phyloP scores from a whole-genome alignment of 2,329 filamentous ascomycete genomes.

The Dactylonectria estremocensis region DNA sequence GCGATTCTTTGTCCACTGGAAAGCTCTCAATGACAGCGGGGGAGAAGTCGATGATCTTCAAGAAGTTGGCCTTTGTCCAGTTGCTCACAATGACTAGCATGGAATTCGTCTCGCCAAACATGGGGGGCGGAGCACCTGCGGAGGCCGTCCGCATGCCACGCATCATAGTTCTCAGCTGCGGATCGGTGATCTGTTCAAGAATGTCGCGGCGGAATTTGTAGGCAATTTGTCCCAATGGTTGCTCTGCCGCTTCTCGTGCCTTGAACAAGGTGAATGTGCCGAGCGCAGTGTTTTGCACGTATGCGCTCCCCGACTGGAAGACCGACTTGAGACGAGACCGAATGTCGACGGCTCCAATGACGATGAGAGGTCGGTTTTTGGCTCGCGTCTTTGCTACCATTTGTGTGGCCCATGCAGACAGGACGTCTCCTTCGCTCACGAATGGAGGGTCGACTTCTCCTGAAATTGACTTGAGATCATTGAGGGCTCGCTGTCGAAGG shows the following conservation, averaged over 20 bases:
- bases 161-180: constrained; percentile 10
- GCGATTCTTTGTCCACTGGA: background rate
- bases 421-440: constrained; percentile 23
- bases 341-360: constrained; percentile 14
- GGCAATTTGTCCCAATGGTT: constrained; percentile 1
- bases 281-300: constrained; percentile 21
- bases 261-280: constrained; percentile 10
- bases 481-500: background rate
- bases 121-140: background rate
- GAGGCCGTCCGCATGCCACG: background rate
- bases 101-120: constrained; percentile 20
- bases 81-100: constrained; percentile 22
- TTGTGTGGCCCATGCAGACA: constrained; percentile 19
- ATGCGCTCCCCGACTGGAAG: constrained; percentile 1
- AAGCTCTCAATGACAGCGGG: constrained; percentile 17
- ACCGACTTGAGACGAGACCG: constrained; percentile 14
- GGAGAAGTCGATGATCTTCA: constrained; percentile 22
- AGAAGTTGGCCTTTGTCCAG: constrained; percentile 30
- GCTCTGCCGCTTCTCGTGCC: background rate
- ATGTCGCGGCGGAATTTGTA: constrained; percentile 21
- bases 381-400: constrained; percentile 10
- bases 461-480: constrained; percentile 14
- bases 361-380: background rate
- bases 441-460: constrained; percentile 2
- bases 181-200: constrained; percentile 16